Evolutionary conservation across 441 rosid species (phyloP).

Genomic region (Omphalea diandra): DNA sequence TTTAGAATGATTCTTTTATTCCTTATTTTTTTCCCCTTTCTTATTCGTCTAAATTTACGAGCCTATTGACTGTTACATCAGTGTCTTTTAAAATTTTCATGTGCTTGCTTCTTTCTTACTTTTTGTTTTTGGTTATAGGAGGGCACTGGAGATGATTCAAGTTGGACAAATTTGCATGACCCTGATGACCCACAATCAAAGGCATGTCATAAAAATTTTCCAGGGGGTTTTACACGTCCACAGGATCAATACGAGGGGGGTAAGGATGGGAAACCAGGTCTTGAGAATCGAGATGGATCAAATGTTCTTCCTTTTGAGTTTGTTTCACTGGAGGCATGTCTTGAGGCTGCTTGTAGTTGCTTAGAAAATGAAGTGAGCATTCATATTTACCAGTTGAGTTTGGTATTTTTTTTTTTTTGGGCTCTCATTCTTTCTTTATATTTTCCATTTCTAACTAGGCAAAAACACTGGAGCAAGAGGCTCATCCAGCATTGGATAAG

Average conservation of each 20-base stretch:
- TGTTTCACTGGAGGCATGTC: constrained; percentile 82
- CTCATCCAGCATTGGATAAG: constrained; percentile 86
- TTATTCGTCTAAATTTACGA: not conserved
- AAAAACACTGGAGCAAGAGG: constrained; percentile 73
- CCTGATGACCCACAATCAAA: constrained; percentile 41
- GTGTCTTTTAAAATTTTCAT: not conserved
- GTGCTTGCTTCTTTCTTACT: not conserved
- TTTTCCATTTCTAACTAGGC: constrained; percentile 42
- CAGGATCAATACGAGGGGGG: constrained; percentile 42
- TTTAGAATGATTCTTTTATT: not conserved
- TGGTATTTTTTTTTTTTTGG: not conserved
- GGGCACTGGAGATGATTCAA: constrained; percentile 44
- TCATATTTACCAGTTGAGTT: constrained; percentile 11
- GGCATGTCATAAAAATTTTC: constrained; percentile 27
- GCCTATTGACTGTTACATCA: not conserved
- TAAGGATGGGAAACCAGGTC: constrained; percentile 55
- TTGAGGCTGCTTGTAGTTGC: constrained; percentile 89
- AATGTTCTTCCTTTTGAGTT: constrained; percentile 86
- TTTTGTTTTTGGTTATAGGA: constrained; percentile 39
- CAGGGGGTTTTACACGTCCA: constrained; percentile 29
- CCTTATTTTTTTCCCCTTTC: too few relatives aligned
- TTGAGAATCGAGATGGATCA: constrained; percentile 61
- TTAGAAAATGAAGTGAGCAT: constrained; percentile 67
- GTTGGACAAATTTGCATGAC: constrained; percentile 38
- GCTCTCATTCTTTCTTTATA: not conserved